Evolutionary conservation across 805 yeast species (phyloP).

Genomic region (Sugiyamaella americana): DNA sequence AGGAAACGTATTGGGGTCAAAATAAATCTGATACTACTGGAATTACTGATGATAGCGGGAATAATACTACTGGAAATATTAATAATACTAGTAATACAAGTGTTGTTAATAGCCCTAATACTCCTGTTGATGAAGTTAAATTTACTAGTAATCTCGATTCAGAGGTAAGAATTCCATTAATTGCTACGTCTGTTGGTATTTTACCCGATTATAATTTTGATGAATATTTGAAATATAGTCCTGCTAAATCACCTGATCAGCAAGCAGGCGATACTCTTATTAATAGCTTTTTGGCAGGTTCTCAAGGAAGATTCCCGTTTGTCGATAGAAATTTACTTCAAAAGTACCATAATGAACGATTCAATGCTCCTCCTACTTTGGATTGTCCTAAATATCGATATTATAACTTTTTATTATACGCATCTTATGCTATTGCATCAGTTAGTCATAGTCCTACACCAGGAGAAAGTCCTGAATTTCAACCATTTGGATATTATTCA

Average conservation of each 20-base stretch:
- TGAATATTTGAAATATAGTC: conserved; percentile 17
- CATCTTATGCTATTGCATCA: conserved; percentile 17
- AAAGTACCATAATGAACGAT: conserved; percentile 16
- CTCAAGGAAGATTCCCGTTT: conserved; percentile 19
- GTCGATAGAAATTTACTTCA: conserved; percentile 17
- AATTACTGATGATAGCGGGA: neutral
- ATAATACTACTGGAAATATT: neutral
- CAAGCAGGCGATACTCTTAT: conserved; percentile 15
- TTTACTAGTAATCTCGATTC: neutral
- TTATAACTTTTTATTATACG: conserved; percentile 17
- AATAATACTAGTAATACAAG: neutral
- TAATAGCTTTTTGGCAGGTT: conserved; percentile 14
- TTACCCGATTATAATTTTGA: conserved; percentile 19
- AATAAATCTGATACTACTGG: conserved; percentile 5
- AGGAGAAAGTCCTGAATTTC: conserved; percentile 4
- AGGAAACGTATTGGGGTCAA: conserved; percentile 22
- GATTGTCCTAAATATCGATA: conserved; percentile 20
- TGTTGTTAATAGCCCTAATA: neutral
- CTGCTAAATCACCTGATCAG: conserved; percentile 16
- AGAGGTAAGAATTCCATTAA: too few relatives aligned
- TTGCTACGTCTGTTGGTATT: conserved; percentile 12
- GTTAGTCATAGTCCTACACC: conserved; percentile 5
- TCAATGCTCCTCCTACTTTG: conserved; percentile 9
- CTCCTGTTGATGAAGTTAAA: neutral
- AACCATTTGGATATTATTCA: conserved; percentile 47